phyloP scores from a whole-genome alignment of 2,329 filamentous ascomycete species.

The Aspergillus nomiae region DNA sequence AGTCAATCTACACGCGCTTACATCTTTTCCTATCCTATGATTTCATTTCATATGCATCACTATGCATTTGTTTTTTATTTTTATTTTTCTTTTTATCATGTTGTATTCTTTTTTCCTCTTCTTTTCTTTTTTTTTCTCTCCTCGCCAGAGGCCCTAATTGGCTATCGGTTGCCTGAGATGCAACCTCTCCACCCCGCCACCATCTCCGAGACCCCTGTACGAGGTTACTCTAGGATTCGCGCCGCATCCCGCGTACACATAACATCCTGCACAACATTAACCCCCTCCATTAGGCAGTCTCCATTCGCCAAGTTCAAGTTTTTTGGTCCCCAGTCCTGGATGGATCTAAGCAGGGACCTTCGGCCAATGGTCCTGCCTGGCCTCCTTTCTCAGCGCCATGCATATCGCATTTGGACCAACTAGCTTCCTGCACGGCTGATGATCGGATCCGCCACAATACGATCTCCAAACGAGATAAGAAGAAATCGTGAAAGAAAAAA shows the following conservation, averaged over 20 bases:
- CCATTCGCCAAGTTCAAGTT: neutral
- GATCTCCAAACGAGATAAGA: slow-evolving; percentile 10
- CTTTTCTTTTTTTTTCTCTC: neutral
- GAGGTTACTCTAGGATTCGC: slow-evolving; percentile 25
- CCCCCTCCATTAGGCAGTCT: slow-evolving; percentile 15
- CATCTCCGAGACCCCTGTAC: slow-evolving; percentile 17
- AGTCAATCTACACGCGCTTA: neutral
- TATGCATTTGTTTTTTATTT: slow-evolving; percentile 2
- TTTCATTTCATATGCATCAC: slow-evolving; percentile 4
- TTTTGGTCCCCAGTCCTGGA: slow-evolving; percentile 2
- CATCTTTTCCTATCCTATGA: slow-evolving; percentile 2
- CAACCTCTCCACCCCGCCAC: slow-evolving; percentile 19
- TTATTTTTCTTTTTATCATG: neutral
- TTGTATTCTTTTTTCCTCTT: no score
- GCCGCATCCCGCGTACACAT: slow-evolving; percentile 22
- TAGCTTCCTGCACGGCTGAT: slow-evolving; percentile 34
- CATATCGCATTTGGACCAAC: slow-evolving; percentile 30
- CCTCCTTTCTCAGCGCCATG: slow-evolving; percentile 23
- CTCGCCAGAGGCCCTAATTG: slow-evolving; percentile 1
- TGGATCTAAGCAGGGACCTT: slow-evolving; percentile 14
- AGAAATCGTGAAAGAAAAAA: neutral
- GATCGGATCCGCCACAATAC: slow-evolving; percentile 27
- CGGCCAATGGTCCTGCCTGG: slow-evolving; percentile 18
- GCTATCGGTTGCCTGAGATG: slow-evolving; percentile 16
- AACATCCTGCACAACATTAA: slow-evolving; percentile 25